These are phyloP conservation scores for Myotisia sp. DNA, from an alignment of 2,329 filamentous ascomycete species.

Conservation along the genomic window DNA sequence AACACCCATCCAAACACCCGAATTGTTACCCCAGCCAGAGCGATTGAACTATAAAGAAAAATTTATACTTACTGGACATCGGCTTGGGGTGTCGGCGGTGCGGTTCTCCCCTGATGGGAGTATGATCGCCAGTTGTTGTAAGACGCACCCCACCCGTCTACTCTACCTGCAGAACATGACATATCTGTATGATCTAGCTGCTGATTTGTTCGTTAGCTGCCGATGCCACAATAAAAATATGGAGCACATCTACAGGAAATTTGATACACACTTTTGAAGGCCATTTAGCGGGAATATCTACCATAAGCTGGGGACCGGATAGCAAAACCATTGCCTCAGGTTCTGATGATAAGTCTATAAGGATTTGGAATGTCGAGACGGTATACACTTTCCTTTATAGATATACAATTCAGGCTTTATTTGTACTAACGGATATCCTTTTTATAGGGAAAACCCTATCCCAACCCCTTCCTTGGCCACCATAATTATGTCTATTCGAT, in stretches of 20 bases:
- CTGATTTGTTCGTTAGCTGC: conserved; percentile 39
- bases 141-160: conserved; percentile 17
- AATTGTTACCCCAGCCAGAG: conserved; percentile 40
- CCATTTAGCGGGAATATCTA: conserved; percentile 83
- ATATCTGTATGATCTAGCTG: conserved; percentile 7
- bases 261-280: conserved; percentile 83
- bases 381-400: conserved; percentile 19
- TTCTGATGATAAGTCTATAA: conserved; percentile 90
- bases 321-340: conserved; percentile 76
- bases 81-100: conserved; percentile 64
- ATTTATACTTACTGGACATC: conserved; percentile 62
- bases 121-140: conserved; percentile 75
- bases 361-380: conserved; percentile 64
- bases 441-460: conserved; percentile 41
- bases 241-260: conserved; percentile 63
- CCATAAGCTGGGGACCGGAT: conserved; percentile 87
- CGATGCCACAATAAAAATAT: conserved; percentile 82
- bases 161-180: too few relatives aligned
- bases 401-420: neutral
- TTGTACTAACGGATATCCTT: conserved; percentile 1
- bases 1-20: too few relatives aligned
- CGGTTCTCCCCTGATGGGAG: conserved; percentile 81
- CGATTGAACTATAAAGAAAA: conserved; percentile 54
- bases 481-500: conserved; percentile 93
- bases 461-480: conserved; percentile 59